Base-by-base conservation (phyloP, 2,329 filamentous ascomycete genomes). In the Fusarium oligoseptatum region DNA sequence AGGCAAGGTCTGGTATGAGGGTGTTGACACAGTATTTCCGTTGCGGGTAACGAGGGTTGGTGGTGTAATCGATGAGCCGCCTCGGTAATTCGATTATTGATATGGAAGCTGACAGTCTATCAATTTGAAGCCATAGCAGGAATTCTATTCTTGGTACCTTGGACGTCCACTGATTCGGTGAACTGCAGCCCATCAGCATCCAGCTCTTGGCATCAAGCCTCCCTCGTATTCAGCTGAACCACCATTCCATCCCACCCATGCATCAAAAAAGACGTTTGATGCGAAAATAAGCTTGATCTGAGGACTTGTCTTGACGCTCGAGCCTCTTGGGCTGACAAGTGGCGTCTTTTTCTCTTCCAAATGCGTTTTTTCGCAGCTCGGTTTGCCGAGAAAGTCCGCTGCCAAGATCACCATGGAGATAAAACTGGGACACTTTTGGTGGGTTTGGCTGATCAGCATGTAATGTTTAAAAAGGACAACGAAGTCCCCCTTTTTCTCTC, bases 351-450 rank as follows among this genome's bases (percentile, higher is more conserved):
- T 29, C 12, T 36, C 7, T 41, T n/a, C 55, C 55, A n/a, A 29
- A 37, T 39, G 8, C 34, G 55, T 39, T 14, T 17, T 27, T 22
- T 39, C 56, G 56, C 56, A 58, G 6, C 22, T 58, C 56, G 56
- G 56, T 29, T 39, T 58, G 22, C 56, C 34, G 34, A 58, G 56
- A 37, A 39, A 41, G 56, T 58, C 34, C 56, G 56, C 22, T 15
- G 52, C 24, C 11, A 34, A 36, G 52, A 4, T 12, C 8, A n/a
- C 8, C 32, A 15, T 57, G 55, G 20, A 37, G 34, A 36, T 10
- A 58, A 58, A 58, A 58, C 56, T 58, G 55, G 55, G 55, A 57
- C 14, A 37, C 55, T 12, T 56, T 57, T 17, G 32, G 27, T 14
- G 27, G 27, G 48, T 24, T 6, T 32, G 45, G 45, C 17, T 52